Percentiles rank a stretch among this genome's conserved stretches.
Evolutionary conservation across 139 green algal species (phyloP).

Genomic region (Tetradesmus obliquus): DNA sequence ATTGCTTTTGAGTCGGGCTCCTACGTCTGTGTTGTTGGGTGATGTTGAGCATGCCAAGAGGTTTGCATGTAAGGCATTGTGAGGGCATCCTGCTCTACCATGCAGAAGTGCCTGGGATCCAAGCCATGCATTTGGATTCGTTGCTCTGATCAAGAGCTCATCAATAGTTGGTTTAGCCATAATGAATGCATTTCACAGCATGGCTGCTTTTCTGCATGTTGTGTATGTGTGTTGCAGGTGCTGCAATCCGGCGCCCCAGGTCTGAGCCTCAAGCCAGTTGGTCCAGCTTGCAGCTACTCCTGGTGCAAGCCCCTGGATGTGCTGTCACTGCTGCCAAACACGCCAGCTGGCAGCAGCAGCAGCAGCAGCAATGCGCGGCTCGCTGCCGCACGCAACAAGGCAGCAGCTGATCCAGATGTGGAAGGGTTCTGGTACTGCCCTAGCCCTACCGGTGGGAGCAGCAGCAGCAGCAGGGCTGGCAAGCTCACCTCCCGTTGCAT

Average conservation of each 20-base stretch:
- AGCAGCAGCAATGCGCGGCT: background rate
- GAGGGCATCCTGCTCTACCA: too few relatives aligned
- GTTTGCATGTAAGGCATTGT: too few relatives aligned
- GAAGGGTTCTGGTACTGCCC: constrained; percentile 52
- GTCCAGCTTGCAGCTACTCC: background rate
- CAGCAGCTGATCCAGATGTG: background rate
- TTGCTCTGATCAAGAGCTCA: too few relatives aligned
- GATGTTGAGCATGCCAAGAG: too few relatives aligned
- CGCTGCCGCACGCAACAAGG: background rate
- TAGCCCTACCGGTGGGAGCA: background rate
- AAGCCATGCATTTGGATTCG: too few relatives aligned
- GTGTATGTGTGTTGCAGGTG: constrained; percentile 10
- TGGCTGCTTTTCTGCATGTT: too few relatives aligned
- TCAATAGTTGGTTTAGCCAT: too few relatives aligned
- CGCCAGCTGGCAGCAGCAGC: background rate
- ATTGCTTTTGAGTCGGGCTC: too few relatives aligned
- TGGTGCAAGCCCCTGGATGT: constrained; percentile 27
- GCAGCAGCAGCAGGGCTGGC: background rate
- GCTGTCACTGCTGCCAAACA: background rate
- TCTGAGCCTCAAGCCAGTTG: constrained; percentile 56
- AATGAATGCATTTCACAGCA: too few relatives aligned
- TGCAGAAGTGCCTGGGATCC: too few relatives aligned
- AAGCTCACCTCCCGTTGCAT: too few relatives aligned
- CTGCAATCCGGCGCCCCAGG: constrained; percentile 31
- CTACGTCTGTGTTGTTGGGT: too few relatives aligned